Percentiles rank a stretch among this genome's conserved stretches.
phyloP scores from a whole-genome alignment of 2,329 filamentous ascomycete species.

The Neonectria coccinea region DNA sequence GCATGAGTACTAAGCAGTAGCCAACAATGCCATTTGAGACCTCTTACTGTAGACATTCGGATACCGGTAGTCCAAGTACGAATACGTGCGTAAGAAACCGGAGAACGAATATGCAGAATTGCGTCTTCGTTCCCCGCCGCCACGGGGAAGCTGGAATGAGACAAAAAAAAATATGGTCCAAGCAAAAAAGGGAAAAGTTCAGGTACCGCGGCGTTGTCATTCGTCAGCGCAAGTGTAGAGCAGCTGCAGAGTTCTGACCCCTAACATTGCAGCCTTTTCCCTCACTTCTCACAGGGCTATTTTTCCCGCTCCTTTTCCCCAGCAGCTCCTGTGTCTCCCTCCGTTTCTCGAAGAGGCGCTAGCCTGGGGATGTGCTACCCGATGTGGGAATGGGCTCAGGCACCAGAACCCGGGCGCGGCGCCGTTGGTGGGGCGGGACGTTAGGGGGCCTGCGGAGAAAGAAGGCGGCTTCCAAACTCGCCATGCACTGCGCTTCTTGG shows the following conservation, averaged over 20 bases:
- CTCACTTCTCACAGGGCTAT: not conserved
- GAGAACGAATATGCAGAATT: not conserved
- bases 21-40: not conserved
- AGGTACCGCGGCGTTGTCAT: conserved; percentile 8
- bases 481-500: conserved; percentile 12
- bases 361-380: conserved; percentile 2
- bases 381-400: conserved; percentile 18
- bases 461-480: not conserved
- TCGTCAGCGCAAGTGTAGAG: not conserved
- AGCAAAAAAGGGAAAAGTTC: conserved; percentile 15
- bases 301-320: not conserved
- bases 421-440: conserved; percentile 15
- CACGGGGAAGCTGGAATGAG: conserved; percentile 16
- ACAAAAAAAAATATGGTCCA: conserved; percentile 6
- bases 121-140: conserved; percentile 3
- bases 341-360: not conserved
- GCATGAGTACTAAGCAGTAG: not conserved
- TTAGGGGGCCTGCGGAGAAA: conserved; percentile 6
- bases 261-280: not conserved
- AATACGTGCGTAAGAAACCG: not conserved
- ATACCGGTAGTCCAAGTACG: not conserved
- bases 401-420: conserved; percentile 13
- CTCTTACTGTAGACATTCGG: not conserved
- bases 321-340: not conserved
- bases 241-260: no score